Base-by-base conservation (phyloP, 495 filamentous ascomycete species). In the Aspergillus panamensis region DNA sequence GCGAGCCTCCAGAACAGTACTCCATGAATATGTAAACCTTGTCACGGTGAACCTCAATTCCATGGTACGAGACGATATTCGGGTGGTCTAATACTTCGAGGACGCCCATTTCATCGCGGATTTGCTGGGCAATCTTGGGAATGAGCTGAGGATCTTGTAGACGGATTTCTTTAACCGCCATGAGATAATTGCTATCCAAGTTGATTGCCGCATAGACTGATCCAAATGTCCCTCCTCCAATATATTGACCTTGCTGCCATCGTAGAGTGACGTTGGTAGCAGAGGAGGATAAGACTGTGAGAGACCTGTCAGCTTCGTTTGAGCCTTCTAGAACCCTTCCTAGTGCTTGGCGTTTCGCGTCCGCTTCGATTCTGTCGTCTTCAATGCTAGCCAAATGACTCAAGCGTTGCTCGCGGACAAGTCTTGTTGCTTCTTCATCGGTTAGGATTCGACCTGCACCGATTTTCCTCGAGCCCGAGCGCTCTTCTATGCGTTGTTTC, bases 11-110 rank as follows among this genome's bases (percentile, higher is more conserved):
- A 3, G 90, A 92, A 65, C 94, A 98, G 70, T 95, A 97, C 71
- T 98, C 94, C 94, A 98, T 98, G 73, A 98, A 98, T 62, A 98
- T 95, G 73, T 97, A 98, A 6, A 97, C 95, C 65, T 96, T 96
- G 77, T 98, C 94, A 39, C 94, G 84, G 71, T 97, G 94, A 3
- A 97, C 94, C 69, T 98, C 94, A 65, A 98, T 97, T 48, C 94
- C 94, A 65, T 93, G 92, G 73, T 98, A 98, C 7, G 90, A 91
- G 6, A 98, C 94, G 44, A 98, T 92, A 66, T 98, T 97, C 8
- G 95, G 95, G 66, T 97, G 94, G 66, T 97, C 91, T 21, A 98
- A 80, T 0, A 96, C 86, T 73, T 97, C 92, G 13, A 98, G 79
- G 17, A 98, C 94, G 45, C 86, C 86, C 92, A 97, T 97, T 70